Evolutionary conservation across 768 basidiomycete species (phyloP), one percentile per base, ranked within the genome.

Genomic region (Pleurotus platypus): DNA sequence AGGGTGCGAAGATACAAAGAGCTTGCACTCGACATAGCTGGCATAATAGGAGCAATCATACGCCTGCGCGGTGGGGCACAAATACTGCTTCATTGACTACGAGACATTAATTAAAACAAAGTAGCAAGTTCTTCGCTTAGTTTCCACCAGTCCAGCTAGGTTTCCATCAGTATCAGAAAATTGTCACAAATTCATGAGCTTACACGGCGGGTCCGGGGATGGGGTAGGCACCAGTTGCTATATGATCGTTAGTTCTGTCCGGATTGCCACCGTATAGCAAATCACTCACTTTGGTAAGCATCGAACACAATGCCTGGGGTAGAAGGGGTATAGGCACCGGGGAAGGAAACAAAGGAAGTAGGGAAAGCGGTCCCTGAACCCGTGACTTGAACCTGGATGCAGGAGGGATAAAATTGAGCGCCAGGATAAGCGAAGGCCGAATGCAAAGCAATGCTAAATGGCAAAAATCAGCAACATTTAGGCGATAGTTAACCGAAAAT

Each of bases 291-390:
- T 13, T 42, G 45, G 27, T 56, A 56, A 9, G 35, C 55, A 38
- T 56, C 55, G 55, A 30, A 56, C 0, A 56, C 55, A 18, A 56
- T 56, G 13, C 55, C 55, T 26, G 55, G 55, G 35, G 55, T 56
- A 4, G 42, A 37, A 9, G 55, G 15, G 27, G 55, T 74, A 59
- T 78, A 78, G 8, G 75, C 73, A 26, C 78, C 76, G 26, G 79
- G 79, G 74, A 80, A 81, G 3, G 79, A 73, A 15, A 80, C 78
- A 27, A 80, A 75, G 0, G 72, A 72, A 1, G 74, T 75, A 1
- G 78, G 77, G 9, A 75, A 61, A 1, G 75, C 70, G 3, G 70
- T 75, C 20, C 79, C 79, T 6, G 74, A 73, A 4, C 78, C 79
- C 2, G 76, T 79, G 0, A 78, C 77, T 59, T 76, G 57, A 27